Evolutionary conservation across 2,329 filamentous ascomycete genomes (phyloP), one percentile per base, ranked within the genome.

Genomic region (Purpureocillium lavendulum): DNA sequence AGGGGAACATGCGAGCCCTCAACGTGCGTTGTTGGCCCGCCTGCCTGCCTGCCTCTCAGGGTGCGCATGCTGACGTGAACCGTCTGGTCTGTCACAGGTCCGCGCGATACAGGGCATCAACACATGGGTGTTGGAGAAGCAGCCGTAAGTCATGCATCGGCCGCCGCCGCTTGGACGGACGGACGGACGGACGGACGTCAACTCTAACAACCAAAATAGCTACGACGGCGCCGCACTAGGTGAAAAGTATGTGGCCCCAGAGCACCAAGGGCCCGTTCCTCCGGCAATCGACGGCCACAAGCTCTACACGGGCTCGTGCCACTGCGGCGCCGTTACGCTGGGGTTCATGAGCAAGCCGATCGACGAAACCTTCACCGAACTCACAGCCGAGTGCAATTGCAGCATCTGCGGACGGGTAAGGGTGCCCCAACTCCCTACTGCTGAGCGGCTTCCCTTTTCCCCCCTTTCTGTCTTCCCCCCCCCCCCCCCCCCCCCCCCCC

Each of bases 251-350:
- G 47, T 59, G 1, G 41, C 54, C 2, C 58, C 61, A 4, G 46
- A 46, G 2, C 70, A 62, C 46, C 60, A 59, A 1, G 71, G 70
- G 4, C 48, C 58, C 3, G 53, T 66, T 29, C 71, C 70, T 3
- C 49, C 54, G 3, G 54, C 44, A 11, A 54, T 65, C 31, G 61
- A 65, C 15, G 57, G 58, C 29, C 59, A 59, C 31, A 60, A 59
- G 48, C 38, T 65, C 8, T 71, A 73, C 48, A 64, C 65, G 12
- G 72, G 71, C 7, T 65, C 67, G 50, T 76, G 72, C 51, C 71
- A 75, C 53, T 76, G 72, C 50, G 71, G 71, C 18, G 64, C 62
- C 16, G 58, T 75, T 16, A 64, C 56, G 13, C 39, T 71, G 2
- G 65, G 67, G 2, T 32, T 73, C 28, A 61, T 57, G 37, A 57